Evolutionary conservation across 495 filamentous ascomycete species (phyloP).

Genomic region (Echria macrotheca): DNA sequence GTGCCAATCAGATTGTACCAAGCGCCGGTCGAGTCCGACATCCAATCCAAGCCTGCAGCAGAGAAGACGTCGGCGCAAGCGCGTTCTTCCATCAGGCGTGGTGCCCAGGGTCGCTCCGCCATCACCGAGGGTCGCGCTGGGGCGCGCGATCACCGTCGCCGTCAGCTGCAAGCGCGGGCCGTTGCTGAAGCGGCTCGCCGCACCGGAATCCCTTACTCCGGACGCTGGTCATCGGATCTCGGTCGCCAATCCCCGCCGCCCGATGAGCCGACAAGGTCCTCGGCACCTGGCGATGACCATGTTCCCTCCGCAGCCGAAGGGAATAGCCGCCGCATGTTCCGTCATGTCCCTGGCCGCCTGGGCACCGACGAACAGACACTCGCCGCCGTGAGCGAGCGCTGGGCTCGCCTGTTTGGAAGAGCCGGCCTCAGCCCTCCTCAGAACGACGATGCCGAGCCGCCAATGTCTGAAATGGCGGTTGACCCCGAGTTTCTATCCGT

Average conservation of each 20-base stretch:
- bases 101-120: not conserved
- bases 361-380: slow-evolving; percentile 23
- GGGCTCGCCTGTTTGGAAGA: slow-evolving; percentile 23
- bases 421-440: slow-evolving; percentile 14
- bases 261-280: slow-evolving; percentile 6
- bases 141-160: slow-evolving; percentile 33
- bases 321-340: slow-evolving; percentile 13
- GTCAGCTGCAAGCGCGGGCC: too few species aligned
- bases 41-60: slow-evolving; percentile 47
- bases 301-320: slow-evolving; percentile 4
- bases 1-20: slow-evolving; percentile 44
- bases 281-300: slow-evolving; percentile 11
- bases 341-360: slow-evolving; percentile 14
- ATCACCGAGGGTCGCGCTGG: slow-evolving; percentile 24
- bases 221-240: too few species aligned
- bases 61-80: slow-evolving; percentile 47
- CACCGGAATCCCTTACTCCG: too few species aligned
- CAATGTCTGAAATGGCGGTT: slow-evolving; percentile 15
- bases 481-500: slow-evolving; percentile 15
- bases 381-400: slow-evolving; percentile 26
- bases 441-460: slow-evolving; percentile 11
- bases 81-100: slow-evolving; percentile 68
- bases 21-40: slow-evolving; percentile 51
- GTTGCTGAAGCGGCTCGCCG: too few species aligned
- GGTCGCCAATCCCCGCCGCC: slow-evolving; percentile 3